Percentiles rank a stretch among this genome's conserved stretches.
These are phyloP conservation scores for Dentipellis sp. DNA, from an alignment of 768 basidiomycete species.

Conservation along the genomic window DNA sequence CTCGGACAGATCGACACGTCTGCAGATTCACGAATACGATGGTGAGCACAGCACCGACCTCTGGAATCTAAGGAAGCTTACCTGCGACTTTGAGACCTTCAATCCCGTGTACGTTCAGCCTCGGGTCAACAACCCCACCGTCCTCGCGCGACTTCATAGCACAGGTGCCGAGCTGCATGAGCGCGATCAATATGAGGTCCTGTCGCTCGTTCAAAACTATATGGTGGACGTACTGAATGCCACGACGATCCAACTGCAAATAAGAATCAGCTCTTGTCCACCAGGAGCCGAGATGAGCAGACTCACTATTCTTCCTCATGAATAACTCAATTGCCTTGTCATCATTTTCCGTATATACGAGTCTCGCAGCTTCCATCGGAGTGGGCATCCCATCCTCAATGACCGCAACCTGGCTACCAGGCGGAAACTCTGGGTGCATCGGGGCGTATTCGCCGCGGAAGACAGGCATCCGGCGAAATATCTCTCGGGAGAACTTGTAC, in stretches of 20 bases:
- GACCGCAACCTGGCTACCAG: background rate
- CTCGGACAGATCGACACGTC: slow-evolving; percentile 31
- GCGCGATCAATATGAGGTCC: background rate
- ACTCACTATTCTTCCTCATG: slow-evolving; percentile 11
- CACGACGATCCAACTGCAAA: background rate
- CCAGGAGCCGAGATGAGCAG: background rate
- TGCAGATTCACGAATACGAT: background rate
- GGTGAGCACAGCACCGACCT: too few relatives aligned
- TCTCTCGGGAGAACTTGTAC: slow-evolving; percentile 47
- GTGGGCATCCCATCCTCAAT: slow-evolving; percentile 14
- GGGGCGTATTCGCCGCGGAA: slow-evolving; percentile 21
- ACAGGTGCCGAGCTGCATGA: slow-evolving; percentile 48
- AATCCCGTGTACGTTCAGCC: slow-evolving; percentile 56
- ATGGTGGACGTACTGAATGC: background rate
- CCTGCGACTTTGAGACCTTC: slow-evolving; percentile 43
- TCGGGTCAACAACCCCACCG: slow-evolving; percentile 53
- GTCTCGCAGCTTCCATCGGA: slow-evolving; percentile 19
- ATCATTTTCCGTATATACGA: slow-evolving; percentile 25
- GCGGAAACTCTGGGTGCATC: background rate
- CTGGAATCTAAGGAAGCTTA: background rate
- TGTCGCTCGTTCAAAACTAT: background rate
- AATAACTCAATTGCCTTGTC: slow-evolving; percentile 25
- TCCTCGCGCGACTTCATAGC: slow-evolving; percentile 53
- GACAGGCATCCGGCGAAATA: slow-evolving; percentile 38
- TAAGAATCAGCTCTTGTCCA: background rate